phyloP scores from a whole-genome alignment of 768 basidiomycete genomes.

The Naganishia vishniacii region DNA sequence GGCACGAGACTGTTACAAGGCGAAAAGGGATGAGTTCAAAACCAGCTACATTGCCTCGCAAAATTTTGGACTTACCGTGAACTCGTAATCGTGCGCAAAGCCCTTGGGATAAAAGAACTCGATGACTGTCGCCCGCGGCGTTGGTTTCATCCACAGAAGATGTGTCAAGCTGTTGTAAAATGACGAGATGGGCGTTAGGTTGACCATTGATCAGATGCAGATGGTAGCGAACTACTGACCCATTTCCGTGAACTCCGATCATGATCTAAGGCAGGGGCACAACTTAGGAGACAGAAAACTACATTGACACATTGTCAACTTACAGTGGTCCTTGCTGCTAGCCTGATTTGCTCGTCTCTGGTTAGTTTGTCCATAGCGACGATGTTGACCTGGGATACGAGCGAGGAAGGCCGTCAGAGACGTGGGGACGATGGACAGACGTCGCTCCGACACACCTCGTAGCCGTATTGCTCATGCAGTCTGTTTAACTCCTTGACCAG shows the following conservation, averaged over 20 bases:
- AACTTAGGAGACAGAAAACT: too few species aligned
- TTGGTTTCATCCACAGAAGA: slow-evolving; percentile 75
- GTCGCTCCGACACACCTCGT: slow-evolving; percentile 56
- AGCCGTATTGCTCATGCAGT: slow-evolving; percentile 65
- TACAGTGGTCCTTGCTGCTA: slow-evolving; percentile 82
- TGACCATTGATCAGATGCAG: too few species aligned
- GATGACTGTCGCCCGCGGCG: slow-evolving; percentile 69
- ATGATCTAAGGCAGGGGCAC: slow-evolving; percentile 33
- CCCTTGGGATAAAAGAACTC: slow-evolving; percentile 77
- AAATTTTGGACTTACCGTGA: slow-evolving; percentile 54
- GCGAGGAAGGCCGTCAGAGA: too few species aligned
- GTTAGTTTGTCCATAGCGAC: slow-evolving; percentile 77
- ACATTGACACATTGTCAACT: slow-evolving; percentile 42
- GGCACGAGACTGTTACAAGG: slow-evolving; percentile 54
- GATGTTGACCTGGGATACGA: slow-evolving; percentile 59
- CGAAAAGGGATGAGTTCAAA: background rate
- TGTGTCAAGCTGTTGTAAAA: slow-evolving; percentile 58
- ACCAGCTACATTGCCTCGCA: too few species aligned
- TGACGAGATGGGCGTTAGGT: too few species aligned
- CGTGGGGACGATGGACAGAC: too few species aligned
- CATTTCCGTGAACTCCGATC: slow-evolving; percentile 50
- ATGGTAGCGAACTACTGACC: too few species aligned
- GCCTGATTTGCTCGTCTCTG: slow-evolving; percentile 68
- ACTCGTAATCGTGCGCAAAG: slow-evolving; percentile 81
- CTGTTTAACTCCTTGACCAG: slow-evolving; percentile 69